phyloP scores from a whole-genome alignment of 371 early-diverging fungal genomes.

The Mucor plumbeus region DNA sequence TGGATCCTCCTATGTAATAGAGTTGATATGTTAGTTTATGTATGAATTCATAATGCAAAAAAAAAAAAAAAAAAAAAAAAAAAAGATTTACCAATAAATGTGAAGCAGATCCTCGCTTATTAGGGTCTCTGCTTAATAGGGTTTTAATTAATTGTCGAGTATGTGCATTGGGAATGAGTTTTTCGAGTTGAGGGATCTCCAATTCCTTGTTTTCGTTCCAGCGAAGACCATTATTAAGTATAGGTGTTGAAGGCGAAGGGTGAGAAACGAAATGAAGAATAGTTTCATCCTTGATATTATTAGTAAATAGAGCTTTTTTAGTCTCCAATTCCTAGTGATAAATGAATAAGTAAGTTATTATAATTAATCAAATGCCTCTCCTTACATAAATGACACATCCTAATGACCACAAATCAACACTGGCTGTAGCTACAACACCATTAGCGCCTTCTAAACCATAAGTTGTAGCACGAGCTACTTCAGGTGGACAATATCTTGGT shows the following conservation, averaged over 20 bases:
- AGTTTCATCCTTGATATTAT: conserved; percentile 52
- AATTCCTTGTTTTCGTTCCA: conserved; percentile 56
- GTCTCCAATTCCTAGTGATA: conserved; percentile 48
- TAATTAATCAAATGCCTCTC: neutral
- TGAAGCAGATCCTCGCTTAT: conserved; percentile 45
- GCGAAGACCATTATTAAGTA: conserved; percentile 50
- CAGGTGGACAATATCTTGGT: conserved; percentile 46
- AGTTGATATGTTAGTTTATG: neutral
- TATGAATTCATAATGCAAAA: neutral
- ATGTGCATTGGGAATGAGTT: conserved; percentile 37
- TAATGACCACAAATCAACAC: conserved; percentile 55
- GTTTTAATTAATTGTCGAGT: conserved; percentile 43
- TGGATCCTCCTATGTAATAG: conserved; percentile 18
- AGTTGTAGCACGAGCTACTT: conserved; percentile 54
- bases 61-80: too few relatives aligned
- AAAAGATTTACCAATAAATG: conserved; percentile 38
- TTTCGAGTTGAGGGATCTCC: conserved; percentile 50
- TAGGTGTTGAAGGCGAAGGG: conserved; percentile 54
- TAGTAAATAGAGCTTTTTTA: conserved; percentile 45
- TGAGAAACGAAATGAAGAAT: conserved; percentile 56
- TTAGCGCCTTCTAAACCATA: conserved; percentile 56
- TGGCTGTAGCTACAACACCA: conserved; percentile 54
- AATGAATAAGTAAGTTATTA: neutral
- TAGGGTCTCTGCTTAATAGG: conserved; percentile 48
- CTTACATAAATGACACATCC: conserved; percentile 53